Evolutionary conservation across 306 rosid genomes (phyloP).

Genomic region (Luffa acutangula): DNA sequence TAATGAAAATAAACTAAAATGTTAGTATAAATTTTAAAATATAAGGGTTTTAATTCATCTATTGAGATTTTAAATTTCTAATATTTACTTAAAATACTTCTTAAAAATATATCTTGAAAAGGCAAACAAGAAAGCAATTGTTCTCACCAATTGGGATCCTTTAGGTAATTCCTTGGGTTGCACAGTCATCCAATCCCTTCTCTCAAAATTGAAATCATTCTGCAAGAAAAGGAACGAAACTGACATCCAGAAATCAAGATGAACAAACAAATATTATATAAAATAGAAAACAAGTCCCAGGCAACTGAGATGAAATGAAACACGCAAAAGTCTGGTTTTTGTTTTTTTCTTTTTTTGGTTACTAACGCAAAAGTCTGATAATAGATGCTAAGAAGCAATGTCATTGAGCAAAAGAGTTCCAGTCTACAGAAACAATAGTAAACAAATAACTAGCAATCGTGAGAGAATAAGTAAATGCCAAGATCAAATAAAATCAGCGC

Average conservation of each 20-base stretch:
- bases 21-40: not conserved
- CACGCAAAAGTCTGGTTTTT: not conserved
- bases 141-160: slow-evolving; percentile 65
- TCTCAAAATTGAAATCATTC: slow-evolving; percentile 83
- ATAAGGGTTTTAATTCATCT: not conserved
- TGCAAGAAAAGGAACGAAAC: slow-evolving; percentile 23
- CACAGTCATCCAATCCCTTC: slow-evolving; percentile 83
- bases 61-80: not conserved
- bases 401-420: not conserved
- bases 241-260: not conserved
- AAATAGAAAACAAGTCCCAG: not conserved
- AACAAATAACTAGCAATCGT: not conserved
- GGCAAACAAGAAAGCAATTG: not conserved
- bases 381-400: not conserved
- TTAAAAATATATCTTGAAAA: not conserved
- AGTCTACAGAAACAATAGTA: not conserved
- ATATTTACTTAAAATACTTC: not conserved
- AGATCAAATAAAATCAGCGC: not conserved
- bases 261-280: not conserved
- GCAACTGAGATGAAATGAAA: not conserved
- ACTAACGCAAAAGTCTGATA: not conserved
- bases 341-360: no score
- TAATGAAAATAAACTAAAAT: not conserved
- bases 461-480: not conserved
- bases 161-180: slow-evolving; percentile 51